Percentiles rank a stretch among this genome's conserved stretches.
phyloP scores from a whole-genome alignment of 805 yeast species.

The Saturnispora zaruensis region DNA sequence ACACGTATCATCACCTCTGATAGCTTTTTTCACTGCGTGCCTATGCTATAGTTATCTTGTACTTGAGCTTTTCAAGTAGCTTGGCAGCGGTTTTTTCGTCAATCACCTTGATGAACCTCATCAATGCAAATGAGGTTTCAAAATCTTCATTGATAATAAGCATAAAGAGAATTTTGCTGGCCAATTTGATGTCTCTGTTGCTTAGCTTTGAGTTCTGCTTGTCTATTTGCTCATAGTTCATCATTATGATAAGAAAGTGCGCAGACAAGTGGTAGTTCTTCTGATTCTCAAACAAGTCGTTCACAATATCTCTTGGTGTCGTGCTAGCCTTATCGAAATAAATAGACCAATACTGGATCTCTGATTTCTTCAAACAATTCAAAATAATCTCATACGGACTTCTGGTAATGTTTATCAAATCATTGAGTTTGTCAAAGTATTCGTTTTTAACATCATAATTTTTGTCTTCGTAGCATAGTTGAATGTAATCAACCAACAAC shows the following conservation, averaged over 20 bases:
- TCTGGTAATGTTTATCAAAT: conserved; percentile 28
- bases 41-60: conserved; percentile 2
- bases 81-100: conserved; percentile 32
- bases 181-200: conserved; percentile 32
- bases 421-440: conserved; percentile 25
- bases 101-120: conserved; percentile 44
- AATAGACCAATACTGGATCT: conserved; percentile 41
- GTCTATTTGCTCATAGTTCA: conserved; percentile 34
- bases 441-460: conserved; percentile 20
- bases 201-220: conserved; percentile 6
- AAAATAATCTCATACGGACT: conserved; percentile 33
- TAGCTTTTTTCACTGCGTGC: neutral
- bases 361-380: conserved; percentile 47
- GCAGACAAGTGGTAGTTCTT: conserved; percentile 41
- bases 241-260: conserved; percentile 43
- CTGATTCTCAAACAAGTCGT: conserved; percentile 29
- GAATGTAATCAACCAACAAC: conserved; percentile 34
- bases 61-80: conserved; percentile 26
- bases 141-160: conserved; percentile 34
- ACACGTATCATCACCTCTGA: neutral
- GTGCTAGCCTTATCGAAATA: conserved; percentile 36
- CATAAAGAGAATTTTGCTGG: conserved; percentile 36
- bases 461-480: conserved; percentile 26
- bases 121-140: conserved; percentile 47
- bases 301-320: conserved; percentile 38